Conservation (phyloP, 805 yeast genomes). For the Candida awuae region DNA sequence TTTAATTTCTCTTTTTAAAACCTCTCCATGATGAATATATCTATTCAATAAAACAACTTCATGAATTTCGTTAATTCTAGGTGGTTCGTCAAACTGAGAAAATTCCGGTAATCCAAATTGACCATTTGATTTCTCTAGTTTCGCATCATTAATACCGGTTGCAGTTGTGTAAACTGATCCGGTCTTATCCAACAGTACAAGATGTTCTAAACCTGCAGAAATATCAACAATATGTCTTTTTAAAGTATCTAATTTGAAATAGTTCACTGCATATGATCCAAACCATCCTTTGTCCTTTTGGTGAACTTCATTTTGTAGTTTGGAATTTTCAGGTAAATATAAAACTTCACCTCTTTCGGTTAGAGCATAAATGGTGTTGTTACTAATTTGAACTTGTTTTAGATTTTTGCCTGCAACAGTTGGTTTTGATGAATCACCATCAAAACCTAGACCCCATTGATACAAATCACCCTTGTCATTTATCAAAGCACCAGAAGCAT, state of each 20-base stretch:
- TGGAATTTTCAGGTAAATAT: conserved; percentile 27
- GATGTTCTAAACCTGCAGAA: conserved; percentile 57
- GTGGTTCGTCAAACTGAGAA: conserved; percentile 56
- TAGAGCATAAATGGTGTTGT: conserved; percentile 44
- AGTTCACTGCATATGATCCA: conserved; percentile 12
- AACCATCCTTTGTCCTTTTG: conserved; percentile 13
- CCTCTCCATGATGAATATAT: conserved; percentile 22
- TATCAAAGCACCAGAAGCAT: conserved; percentile 48
- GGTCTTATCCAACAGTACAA: conserved; percentile 49
- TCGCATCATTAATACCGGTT: conserved; percentile 37
- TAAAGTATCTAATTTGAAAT: conserved; percentile 14
- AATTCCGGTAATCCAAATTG: conserved; percentile 76
- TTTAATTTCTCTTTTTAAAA: conserved; percentile 38
- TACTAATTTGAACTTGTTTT: conserved; percentile 39
- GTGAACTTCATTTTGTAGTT: conserved; percentile 15
- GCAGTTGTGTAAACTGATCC: conserved; percentile 60
- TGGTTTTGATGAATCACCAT: conserved; percentile 20
- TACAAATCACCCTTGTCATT: conserved; percentile 63
- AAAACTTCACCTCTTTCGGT: conserved; percentile 39
- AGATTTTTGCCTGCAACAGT: conserved; percentile 43
- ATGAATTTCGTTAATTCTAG: conserved; percentile 38
- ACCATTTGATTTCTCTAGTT: conserved; percentile 48
- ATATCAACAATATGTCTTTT: conserved; percentile 31
- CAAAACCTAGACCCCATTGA: conserved; percentile 53
- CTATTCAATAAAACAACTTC: conserved; percentile 55